A percentile compares a stretch with the other conserved stretches of the same genome.
phyloP scores from a whole-genome alignment of 2,329 filamentous ascomycete species.

The Intubia oerlemansii region DNA sequence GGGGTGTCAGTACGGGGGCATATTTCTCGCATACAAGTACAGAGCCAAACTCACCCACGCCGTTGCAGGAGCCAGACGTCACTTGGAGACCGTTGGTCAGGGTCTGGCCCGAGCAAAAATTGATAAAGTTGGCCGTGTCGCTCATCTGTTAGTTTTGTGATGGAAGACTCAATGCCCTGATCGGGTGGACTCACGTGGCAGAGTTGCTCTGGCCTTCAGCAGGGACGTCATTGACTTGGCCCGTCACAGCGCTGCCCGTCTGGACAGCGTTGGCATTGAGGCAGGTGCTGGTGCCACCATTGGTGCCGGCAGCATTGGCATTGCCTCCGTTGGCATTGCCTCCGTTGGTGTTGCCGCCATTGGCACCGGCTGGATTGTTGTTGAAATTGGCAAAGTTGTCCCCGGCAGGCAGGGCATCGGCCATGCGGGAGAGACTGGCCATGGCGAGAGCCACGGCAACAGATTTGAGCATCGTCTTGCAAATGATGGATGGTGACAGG shows the following conservation, averaged over 20 bases:
- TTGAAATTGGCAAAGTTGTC: conserved; percentile 4
- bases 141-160: conserved; percentile 16
- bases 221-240: conserved; percentile 18
- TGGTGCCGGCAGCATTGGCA: conserved; percentile 10
- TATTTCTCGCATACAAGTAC: neutral
- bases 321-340: conserved; percentile 7
- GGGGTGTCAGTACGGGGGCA: too few species aligned
- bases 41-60: conserved; percentile 27
- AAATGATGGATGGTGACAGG: too few species aligned
- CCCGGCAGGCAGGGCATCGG: conserved; percentile 18
- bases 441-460: conserved; percentile 27
- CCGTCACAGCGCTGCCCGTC: conserved; percentile 25
- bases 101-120: conserved; percentile 33
- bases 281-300: too few species aligned
- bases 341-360: conserved; percentile 1
- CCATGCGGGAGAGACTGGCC: conserved; percentile 21
- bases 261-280: conserved; percentile 24
- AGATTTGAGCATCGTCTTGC: conserved; percentile 31
- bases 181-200: conserved; percentile 26
- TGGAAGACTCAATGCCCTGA: too few species aligned
- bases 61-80: conserved; percentile 39
- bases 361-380: conserved; percentile 7
- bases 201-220: conserved; percentile 29
- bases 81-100: conserved; percentile 41
- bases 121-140: conserved; percentile 40